Percentiles rank a stretch among this genome's conserved stretches.
phyloP scores from a whole-genome alignment of 1,284 basidiomycete genomes.

The Ustilago bromivora region DNA sequence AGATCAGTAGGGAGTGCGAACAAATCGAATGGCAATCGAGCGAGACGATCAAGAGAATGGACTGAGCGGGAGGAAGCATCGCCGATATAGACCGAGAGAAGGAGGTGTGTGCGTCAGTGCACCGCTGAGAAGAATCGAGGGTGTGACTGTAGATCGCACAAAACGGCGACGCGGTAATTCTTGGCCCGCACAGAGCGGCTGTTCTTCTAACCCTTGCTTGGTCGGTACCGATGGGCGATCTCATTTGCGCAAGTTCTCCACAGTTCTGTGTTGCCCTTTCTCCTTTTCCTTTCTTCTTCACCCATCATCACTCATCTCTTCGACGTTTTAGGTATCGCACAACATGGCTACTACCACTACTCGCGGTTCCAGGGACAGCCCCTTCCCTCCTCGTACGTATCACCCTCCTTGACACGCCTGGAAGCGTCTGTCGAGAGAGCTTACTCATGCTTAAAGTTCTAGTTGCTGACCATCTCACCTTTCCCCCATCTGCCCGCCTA shows the following conservation, averaged over 20 bases:
- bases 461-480: slow-evolving; percentile 10
- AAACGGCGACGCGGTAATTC: slow-evolving; percentile 1
- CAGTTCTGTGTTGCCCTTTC: slow-evolving; percentile 8
- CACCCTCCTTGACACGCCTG: neutral
- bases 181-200: slow-evolving; percentile 6
- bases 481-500: neutral
- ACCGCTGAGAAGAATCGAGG: slow-evolving; percentile 9
- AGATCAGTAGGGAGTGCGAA: neutral
- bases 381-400: slow-evolving; percentile 43
- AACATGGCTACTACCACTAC: slow-evolving; percentile 53
- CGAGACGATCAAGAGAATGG: neutral
- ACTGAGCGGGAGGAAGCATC: neutral
- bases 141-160: neutral
- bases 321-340: neutral
- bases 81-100: slow-evolving; percentile 3
- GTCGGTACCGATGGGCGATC: slow-evolving; percentile 5
- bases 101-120: slow-evolving; percentile 29
- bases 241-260: slow-evolving; percentile 5
- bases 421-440: neutral
- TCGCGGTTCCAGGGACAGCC: slow-evolving; percentile 52
- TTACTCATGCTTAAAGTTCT: neutral
- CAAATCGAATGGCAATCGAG: neutral
- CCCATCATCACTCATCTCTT: slow-evolving; percentile 5
- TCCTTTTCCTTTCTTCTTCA: slow-evolving; percentile 4
- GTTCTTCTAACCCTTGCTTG: neutral